Evolutionary conservation across 2,329 filamentous ascomycete genomes (phyloP), one percentile per base, ranked within the genome.

Genomic region (Apiospora koreana): DNA sequence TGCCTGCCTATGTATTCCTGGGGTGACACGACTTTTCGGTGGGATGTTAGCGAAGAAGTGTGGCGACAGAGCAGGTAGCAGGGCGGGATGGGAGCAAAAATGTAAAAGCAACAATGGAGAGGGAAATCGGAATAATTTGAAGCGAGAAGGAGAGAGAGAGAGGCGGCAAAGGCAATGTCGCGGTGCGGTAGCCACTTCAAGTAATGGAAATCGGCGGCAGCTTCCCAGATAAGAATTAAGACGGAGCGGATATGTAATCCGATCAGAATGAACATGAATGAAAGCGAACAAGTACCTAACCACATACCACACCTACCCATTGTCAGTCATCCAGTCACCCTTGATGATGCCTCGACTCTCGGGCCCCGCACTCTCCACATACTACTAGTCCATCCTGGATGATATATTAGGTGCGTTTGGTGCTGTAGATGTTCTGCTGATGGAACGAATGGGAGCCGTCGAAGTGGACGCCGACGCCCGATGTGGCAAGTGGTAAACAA

Each of bases 331-430:
- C 21, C 25, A 41, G 35, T 8, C 50, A 41, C 14, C 38, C 41
- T 43, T n/a, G 54, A 75, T 76, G 74, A 76, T 75, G 75, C 75
- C 65, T 76, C 69, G 72, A 76, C 73, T 74, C 65, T 69, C 69
- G 71, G 71, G 74, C 74, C 74, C 74, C 74, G 72, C 74, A 68
- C 72, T 67, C 72, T 68, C 68, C 71, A 70, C 71, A 62, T 67
- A 43, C 42, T 9, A n/a, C n/a, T n/a, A n/a, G n/a, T n/a, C n/a
- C 54, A 62, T 62, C 54, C 54, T 62, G 54, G 54, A 10, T 18
- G 25, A 31, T 38, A 62, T 62, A 62, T 62, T 62, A 31, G n/a
- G n/a, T n/a, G n/a, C n/a, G n/a, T n/a, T n/a, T n/a, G n/a, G n/a
- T n/a, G n/a, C n/a, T n/a, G n/a, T n/a, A n/a, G 16, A 62, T 38